Evolutionary conservation across 2,329 filamentous ascomycete species (phyloP).

Genomic region (Stagonosporopsis vannaccii): DNA sequence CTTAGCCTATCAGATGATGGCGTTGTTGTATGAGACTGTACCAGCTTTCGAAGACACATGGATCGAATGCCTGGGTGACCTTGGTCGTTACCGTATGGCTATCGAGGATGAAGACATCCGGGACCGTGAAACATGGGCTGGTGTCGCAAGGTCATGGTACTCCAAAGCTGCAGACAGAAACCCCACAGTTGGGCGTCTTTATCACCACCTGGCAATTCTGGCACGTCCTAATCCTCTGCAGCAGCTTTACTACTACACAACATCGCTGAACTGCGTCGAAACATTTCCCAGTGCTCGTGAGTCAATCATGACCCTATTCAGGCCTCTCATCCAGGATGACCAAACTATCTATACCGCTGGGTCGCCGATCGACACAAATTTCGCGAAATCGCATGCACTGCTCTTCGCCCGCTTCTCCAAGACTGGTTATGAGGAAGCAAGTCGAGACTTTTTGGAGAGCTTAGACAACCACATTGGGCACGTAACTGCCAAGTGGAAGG

Average conservation of each 20-base stretch:
- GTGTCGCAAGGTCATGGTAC: conserved; percentile 81
- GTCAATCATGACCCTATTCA: conserved; percentile 63
- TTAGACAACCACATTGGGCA: conserved; percentile 67
- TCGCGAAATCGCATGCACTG: too few relatives aligned
- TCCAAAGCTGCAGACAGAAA: conserved; percentile 78
- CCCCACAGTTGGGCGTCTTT: conserved; percentile 78
- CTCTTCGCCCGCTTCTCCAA: too few relatives aligned
- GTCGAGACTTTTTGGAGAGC: conserved; percentile 55
- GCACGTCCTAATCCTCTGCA: conserved; percentile 73
- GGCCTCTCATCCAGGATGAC: neutral
- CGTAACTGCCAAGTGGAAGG: conserved; percentile 61
- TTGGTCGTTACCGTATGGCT: conserved; percentile 87
- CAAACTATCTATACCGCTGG: conserved; percentile 63
- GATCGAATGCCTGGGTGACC: conserved; percentile 90
- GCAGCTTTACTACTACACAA: conserved; percentile 76
- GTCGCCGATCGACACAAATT: too few relatives aligned
- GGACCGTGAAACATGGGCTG: conserved; percentile 82
- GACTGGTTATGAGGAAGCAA: too few relatives aligned
- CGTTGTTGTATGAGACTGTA: conserved; percentile 83
- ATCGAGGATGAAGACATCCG: conserved; percentile 82
- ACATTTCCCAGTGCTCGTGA: conserved; percentile 74
- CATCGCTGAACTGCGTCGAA: conserved; percentile 71
- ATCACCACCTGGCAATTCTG: conserved; percentile 86
- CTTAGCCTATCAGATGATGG: conserved; percentile 88
- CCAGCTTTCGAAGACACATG: conserved; percentile 85